Conservation (phyloP, 1,139 yeast genomes). For the Casaregolazyma suthepensis region DNA sequence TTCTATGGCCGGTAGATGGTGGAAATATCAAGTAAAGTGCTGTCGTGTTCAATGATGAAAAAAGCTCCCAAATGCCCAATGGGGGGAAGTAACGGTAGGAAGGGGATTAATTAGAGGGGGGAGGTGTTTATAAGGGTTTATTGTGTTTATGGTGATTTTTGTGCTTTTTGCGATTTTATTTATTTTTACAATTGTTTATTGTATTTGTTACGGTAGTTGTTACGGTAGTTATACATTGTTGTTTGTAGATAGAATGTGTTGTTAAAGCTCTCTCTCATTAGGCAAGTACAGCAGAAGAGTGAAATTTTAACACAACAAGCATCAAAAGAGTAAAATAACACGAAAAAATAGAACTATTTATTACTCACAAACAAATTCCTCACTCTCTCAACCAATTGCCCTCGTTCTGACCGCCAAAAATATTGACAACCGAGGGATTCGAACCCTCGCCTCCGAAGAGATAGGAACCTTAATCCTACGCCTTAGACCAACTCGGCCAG, state of each 20-base stretch:
- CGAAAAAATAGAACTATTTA: no score
- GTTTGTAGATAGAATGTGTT: no score
- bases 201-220: no score
- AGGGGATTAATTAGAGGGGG: background rate
- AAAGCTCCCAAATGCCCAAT: background rate
- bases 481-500: constrained; percentile 29
- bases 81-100: background rate
- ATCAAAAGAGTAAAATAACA: no score
- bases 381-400: background rate
- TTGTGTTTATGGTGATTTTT: background rate
- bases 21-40: background rate
- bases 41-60: background rate
- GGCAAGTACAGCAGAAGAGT: no score
- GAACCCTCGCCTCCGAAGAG: constrained; percentile 29
- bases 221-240: no score
- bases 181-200: no score
- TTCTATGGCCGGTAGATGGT: background rate
- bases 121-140: background rate
- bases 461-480: constrained; percentile 26
- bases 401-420: constrained; percentile 11
- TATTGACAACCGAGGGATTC: constrained; percentile 27
- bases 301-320: no score
- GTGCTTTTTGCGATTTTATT: background rate
- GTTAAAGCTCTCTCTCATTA: no score
- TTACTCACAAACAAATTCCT: background rate